Percentiles rank a stretch among this genome's conserved stretches.
Conservation (phyloP, 2,329 filamentous ascomycete species). For the Trichoderma sp. region DNA sequence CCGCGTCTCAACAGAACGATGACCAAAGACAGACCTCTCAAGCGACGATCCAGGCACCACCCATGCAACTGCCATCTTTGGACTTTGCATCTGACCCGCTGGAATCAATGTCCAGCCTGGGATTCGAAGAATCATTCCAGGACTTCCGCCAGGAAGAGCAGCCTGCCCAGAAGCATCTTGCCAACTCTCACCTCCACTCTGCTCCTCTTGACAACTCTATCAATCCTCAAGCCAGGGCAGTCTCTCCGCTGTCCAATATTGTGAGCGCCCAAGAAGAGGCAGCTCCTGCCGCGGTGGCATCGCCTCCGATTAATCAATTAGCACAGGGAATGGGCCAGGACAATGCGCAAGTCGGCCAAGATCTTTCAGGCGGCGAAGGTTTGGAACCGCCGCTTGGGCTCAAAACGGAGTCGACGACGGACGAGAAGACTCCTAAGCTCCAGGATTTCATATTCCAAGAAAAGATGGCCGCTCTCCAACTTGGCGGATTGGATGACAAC, state of each 20-base stretch:
- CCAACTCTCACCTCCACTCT: neutral
- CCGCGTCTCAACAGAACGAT: slow-evolving; percentile 8
- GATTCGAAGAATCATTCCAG: slow-evolving; percentile 28
- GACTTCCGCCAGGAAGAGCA: slow-evolving; percentile 27
- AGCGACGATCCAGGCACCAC: slow-evolving; percentile 27
- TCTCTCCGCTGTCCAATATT: neutral
- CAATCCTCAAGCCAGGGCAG: neutral
- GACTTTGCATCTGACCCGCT: slow-evolving; percentile 39
- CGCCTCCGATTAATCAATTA: neutral
- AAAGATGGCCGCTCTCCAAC: slow-evolving; percentile 1
- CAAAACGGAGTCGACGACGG: slow-evolving; percentile 1
- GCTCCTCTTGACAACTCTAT: neutral
- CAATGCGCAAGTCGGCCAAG: neutral
- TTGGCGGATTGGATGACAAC: neutral
- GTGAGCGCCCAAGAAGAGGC: neutral
- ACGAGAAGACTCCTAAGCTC: slow-evolving; percentile 3
- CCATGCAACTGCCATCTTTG: slow-evolving; percentile 39
- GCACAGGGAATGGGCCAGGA: neutral
- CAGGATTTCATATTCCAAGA: slow-evolving; percentile 14
- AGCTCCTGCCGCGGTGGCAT: neutral
- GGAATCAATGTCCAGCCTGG: slow-evolving; percentile 34
- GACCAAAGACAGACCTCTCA: neutral
- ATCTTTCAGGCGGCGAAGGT: neutral
- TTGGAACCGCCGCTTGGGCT: slow-evolving; percentile 8
- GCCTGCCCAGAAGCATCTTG: slow-evolving; percentile 18